Evolutionary conservation across 306 rosid species (phyloP), one percentile per base, ranked within the genome.

Genomic region (Amphicarpaea edgeworthii): DNA sequence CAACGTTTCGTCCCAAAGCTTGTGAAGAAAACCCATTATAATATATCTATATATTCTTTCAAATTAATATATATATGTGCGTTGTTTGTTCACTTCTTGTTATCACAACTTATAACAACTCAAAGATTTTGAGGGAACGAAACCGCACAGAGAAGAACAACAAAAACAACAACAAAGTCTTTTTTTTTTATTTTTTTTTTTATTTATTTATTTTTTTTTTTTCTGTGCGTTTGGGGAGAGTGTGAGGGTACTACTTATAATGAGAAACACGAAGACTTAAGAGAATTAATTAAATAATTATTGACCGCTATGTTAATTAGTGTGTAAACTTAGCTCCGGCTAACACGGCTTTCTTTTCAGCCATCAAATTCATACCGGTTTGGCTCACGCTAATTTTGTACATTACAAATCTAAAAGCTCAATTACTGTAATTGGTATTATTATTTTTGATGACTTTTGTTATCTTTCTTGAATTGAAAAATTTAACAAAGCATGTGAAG

Each of bases 1-100:
- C 37, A 95, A 78, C 45, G 96, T 92, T 83, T 95, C 98, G 90
- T 95, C 98, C 98, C 98, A 95, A 9, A 95, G 87, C 83, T 90
- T 95, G 59, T 90, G 85, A 64, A 95, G 93, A 76, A 95, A 87
- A 78, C 91, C 89, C 97, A 95, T 95, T 45, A 4, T 74, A 3
- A 15, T 60, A n/a, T 72, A 30, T 30, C 28, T 24, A 30, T 30
- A 4, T 30, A 3, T 30, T n/a, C 6, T 40, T 12, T 17, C 60
- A 46, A 65, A 15, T n/a, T n/a, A n/a, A n/a, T n/a, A n/a, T 49
- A 16, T 4, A 6, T 12, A 12, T 69, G 4, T 7, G 3, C 19
- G 3, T 3, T 14, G 37, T 45, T 14, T 20, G 6, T 23, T 11
- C 4, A 19, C n/a, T 46, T 79, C 67, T 82, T 77, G 68, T 82